A percentile compares a stretch with the other conserved stretches of the same genome.
phyloP scores from a whole-genome alignment of 805 yeast species.

The Candida manassasensis region DNA sequence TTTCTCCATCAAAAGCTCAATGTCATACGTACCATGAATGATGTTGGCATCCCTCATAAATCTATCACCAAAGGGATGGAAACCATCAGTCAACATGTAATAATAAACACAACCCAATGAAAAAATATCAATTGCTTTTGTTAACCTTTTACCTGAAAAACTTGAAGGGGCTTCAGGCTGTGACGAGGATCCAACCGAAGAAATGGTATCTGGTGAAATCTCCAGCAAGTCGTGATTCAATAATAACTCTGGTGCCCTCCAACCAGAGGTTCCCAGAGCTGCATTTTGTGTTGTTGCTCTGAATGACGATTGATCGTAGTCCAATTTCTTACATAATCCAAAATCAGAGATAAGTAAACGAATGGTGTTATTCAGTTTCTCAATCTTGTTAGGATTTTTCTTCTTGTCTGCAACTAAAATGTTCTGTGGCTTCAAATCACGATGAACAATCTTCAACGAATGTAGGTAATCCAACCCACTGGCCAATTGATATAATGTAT shows the following conservation, averaged over 20 bases:
- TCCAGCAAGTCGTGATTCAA: conserved; percentile 35
- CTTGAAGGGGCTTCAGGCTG: conserved; percentile 9
- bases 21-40: conserved; percentile 55
- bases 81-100: conserved; percentile 76
- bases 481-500: conserved; percentile 61
- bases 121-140: conserved; percentile 89
- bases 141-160: conserved; percentile 49
- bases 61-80: conserved; percentile 94
- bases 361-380: conserved; percentile 20
- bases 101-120: conserved; percentile 93
- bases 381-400: conserved; percentile 18
- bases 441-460: conserved; percentile 83
- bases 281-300: conserved; percentile 89
- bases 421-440: conserved; percentile 94
- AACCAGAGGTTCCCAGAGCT: conserved; percentile 91
- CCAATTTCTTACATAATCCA: conserved; percentile 90
- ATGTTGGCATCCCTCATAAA: conserved; percentile 87
- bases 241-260: conserved; percentile 94
- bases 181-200: conserved; percentile 18
- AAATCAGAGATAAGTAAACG: conserved; percentile 88
- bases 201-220: conserved; percentile 35
- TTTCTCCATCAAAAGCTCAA: conserved; percentile 42
- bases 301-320: conserved; percentile 88
- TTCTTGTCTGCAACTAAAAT: conserved; percentile 76
- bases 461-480: conserved; percentile 85